These are phyloP conservation scores for Ascosphaera pollenicola DNA, from an alignment of 2,329 filamentous ascomycete species.

Conservation along the genomic window DNA sequence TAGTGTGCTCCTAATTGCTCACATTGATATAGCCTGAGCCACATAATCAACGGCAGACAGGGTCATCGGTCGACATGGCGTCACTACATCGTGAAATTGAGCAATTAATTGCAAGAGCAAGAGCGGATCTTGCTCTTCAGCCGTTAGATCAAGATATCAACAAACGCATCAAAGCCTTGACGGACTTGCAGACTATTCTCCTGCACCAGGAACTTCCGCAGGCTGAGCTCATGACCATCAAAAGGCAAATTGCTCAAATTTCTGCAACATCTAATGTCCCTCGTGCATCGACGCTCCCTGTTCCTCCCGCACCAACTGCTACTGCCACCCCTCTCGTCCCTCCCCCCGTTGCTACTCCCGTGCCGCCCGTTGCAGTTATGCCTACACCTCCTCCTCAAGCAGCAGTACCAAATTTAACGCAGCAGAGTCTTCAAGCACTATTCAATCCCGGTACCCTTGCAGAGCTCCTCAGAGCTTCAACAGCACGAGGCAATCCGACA, in stretches of 20 bases:
- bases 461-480: constrained; percentile 22
- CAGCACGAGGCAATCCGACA: constrained; percentile 17
- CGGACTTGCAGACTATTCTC: constrained; percentile 65
- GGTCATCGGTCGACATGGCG: constrained; percentile 29
- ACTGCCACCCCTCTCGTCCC: constrained; percentile 10
- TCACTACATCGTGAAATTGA: constrained; percentile 66
- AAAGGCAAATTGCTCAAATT: constrained; percentile 63
- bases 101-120: constrained; percentile 49
- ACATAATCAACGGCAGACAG: constrained; percentile 8
- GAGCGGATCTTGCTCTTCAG: constrained; percentile 51
- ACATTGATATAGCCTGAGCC: constrained; percentile 11
- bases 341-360: constrained; percentile 8
- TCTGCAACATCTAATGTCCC: constrained; percentile 11
- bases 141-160: constrained; percentile 56
- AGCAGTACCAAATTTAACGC: constrained; percentile 1
- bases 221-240: constrained; percentile 65
- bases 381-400: constrained; percentile 1
- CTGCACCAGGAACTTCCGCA: constrained; percentile 55
- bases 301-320: constrained; percentile 10
- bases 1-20: constrained; percentile 3
- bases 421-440: constrained; percentile 12
- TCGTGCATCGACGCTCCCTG: constrained; percentile 1
- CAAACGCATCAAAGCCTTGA: constrained; percentile 59
- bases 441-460: constrained; percentile 22
- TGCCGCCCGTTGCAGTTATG: constrained; percentile 2